A percentile compares a stretch with the other conserved stretches of the same genome.
Evolutionary conservation across 2,329 filamentous ascomycete species (phyloP).

Genomic region (Botrytis byssoidea): DNA sequence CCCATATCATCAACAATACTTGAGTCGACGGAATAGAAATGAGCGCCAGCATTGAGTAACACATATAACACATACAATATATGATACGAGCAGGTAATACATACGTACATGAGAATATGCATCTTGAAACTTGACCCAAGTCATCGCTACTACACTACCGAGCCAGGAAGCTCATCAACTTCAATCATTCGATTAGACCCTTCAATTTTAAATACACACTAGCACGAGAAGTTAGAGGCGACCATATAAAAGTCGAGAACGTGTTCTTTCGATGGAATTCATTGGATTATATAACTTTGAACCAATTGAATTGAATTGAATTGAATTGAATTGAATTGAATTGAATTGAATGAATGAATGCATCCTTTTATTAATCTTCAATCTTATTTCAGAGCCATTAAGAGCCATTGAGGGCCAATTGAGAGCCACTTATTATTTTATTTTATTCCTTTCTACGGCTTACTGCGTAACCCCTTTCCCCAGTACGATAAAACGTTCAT

Average conservation of each 20-base stretch:
- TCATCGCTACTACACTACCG: background rate
- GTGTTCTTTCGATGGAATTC: slow-evolving; percentile 1
- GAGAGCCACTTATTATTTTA: background rate
- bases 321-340: background rate
- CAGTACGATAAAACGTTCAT: too few species aligned
- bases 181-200: background rate
- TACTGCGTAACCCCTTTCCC: background rate
- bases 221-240: background rate
- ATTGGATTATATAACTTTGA: background rate
- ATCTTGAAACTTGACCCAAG: background rate
- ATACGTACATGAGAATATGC: background rate
- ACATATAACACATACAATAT: too few species aligned
- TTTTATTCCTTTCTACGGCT: background rate
- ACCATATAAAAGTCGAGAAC: background rate
- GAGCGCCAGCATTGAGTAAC: background rate
- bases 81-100: background rate
- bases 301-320: background rate
- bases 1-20: background rate
- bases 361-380: background rate
- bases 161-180: background rate
- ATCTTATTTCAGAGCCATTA: background rate
- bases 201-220: background rate
- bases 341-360: background rate
- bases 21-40: background rate
- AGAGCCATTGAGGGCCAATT: background rate